These are phyloP conservation scores for Macadamia tetraphylla DNA, from an alignment of 164 flowering plant species.

Conservation along the genomic window DNA sequence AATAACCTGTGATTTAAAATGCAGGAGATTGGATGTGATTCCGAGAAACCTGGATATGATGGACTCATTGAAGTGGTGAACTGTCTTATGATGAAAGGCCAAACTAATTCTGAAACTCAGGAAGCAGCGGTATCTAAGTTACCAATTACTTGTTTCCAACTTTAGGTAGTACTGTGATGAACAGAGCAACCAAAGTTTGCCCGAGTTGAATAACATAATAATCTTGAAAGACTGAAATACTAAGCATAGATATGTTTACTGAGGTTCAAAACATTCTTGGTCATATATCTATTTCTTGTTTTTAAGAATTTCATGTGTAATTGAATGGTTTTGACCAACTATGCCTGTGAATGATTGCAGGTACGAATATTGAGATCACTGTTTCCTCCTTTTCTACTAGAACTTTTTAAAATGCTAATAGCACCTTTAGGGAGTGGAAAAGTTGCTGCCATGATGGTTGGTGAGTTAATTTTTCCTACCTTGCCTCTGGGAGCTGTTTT, in stretches of 20 bases:
- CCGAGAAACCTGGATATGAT: constrained; percentile 79
- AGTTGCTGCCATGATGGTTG: constrained; percentile 84
- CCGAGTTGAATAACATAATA: too few species aligned
- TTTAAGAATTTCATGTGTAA: neutral
- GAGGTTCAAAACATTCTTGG: too few species aligned
- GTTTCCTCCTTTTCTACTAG: constrained; percentile 66
- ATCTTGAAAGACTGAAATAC: too few species aligned
- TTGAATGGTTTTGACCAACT: neutral
- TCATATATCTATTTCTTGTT: neutral
- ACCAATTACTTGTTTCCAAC: neutral
- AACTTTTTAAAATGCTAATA: constrained; percentile 62
- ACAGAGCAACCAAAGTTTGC: too few species aligned
- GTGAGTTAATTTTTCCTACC: constrained; percentile 36
- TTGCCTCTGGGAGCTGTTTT: neutral
- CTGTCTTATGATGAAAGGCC: constrained; percentile 46
- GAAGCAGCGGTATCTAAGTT: constrained; percentile 56
- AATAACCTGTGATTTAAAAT: neutral
- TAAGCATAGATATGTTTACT: neutral
- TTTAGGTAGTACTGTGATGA: too few species aligned
- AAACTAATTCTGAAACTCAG: constrained; percentile 42
- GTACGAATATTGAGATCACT: constrained; percentile 66
- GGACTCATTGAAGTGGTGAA: constrained; percentile 85
- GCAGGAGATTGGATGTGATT: constrained; percentile 95
- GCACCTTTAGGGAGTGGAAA: constrained; percentile 72
- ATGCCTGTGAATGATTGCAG: constrained; percentile 26